Conservation (phyloP, 1,284 basidiomycete genomes). For the Singerocomus inundabilis region DNA sequence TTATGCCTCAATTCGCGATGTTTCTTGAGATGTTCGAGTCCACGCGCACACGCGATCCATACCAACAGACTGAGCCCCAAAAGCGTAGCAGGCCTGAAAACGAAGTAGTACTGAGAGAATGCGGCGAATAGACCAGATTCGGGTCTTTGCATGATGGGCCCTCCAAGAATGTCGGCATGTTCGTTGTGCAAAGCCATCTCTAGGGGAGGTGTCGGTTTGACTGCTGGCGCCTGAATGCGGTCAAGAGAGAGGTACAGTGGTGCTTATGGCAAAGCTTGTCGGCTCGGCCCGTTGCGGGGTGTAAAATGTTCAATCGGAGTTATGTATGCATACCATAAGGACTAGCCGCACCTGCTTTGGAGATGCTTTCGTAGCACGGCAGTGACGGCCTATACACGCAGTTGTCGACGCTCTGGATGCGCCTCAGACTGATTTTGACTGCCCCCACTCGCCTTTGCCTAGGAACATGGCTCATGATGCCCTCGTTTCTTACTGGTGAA, state of each 20-base stretch:
- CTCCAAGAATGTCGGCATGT: slow-evolving; percentile 66
- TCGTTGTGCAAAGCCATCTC: slow-evolving; percentile 52
- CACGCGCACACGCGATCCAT: slow-evolving; percentile 34
- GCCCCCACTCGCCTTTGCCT: slow-evolving; percentile 63
- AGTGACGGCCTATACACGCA: background rate
- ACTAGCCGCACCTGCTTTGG: background rate
- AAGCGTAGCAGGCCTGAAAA: slow-evolving; percentile 39
- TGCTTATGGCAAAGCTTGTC: slow-evolving; percentile 9
- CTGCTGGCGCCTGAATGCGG: slow-evolving; percentile 16
- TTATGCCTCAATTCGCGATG: slow-evolving; percentile 59
- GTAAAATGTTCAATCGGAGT: slow-evolving; percentile 28
- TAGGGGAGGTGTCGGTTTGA: slow-evolving; percentile 24
- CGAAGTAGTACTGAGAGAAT: slow-evolving; percentile 38
- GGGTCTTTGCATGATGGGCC: slow-evolving; percentile 45
- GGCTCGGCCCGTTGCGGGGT: slow-evolving; percentile 24
- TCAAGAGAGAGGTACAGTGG: slow-evolving; percentile 12
- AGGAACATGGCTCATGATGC: slow-evolving; percentile 64
- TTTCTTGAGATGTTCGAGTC: slow-evolving; percentile 43
- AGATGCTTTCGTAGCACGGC: background rate
- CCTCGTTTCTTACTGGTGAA: slow-evolving; percentile 70
- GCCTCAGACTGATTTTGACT: background rate
- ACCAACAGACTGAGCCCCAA: slow-evolving; percentile 36
- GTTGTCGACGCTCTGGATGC: background rate
- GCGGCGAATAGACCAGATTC: slow-evolving; percentile 26
- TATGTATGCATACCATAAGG: background rate